A percentile compares a stretch with the other conserved stretches of the same genome.
These are phyloP conservation scores for Geotrichum carabidarum DNA, from an alignment of 1,139 yeast genomes.

Conservation along the genomic window DNA sequence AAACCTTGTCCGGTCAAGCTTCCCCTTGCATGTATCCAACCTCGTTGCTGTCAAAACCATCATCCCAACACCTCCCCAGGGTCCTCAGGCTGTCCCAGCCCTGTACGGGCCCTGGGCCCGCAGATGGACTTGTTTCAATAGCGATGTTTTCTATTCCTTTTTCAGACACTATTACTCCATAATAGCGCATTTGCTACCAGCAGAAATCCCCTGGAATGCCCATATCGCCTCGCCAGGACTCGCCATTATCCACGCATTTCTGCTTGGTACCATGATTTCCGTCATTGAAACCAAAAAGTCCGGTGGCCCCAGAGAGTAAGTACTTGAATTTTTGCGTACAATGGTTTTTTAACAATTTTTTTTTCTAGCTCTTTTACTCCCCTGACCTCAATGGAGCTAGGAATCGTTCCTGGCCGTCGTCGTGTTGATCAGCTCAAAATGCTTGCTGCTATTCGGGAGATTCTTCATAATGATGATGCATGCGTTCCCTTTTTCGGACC, in stretches of 20 bases:
- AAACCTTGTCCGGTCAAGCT: constrained; percentile 25
- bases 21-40: constrained; percentile 30
- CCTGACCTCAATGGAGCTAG: constrained; percentile 7
- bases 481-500: constrained; percentile 33
- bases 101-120: constrained; percentile 70
- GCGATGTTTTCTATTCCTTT: constrained; percentile 64
- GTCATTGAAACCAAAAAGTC: constrained; percentile 27
- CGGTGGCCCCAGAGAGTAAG: constrained; percentile 18
- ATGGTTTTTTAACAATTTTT: constrained; percentile 7
- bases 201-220: constrained; percentile 29
- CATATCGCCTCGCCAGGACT: constrained; percentile 38
- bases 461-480: constrained; percentile 35
- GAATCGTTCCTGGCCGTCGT: constrained; percentile 25
- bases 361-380: neutral
- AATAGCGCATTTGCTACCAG: constrained; percentile 29
- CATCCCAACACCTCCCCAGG: constrained; percentile 6
- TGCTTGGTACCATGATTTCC: constrained; percentile 34
- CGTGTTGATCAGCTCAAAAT: constrained; percentile 38
- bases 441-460: constrained; percentile 35
- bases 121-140: constrained; percentile 52
- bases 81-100: constrained; percentile 23
- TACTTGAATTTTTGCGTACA: constrained; percentile 10
- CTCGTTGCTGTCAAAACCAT: constrained; percentile 25
- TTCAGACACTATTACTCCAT: constrained; percentile 57
- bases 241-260: constrained; percentile 33